Evolutionary conservation across 768 basidiomycete species (phyloP).

Genomic region (Russula ochroleuca): DNA sequence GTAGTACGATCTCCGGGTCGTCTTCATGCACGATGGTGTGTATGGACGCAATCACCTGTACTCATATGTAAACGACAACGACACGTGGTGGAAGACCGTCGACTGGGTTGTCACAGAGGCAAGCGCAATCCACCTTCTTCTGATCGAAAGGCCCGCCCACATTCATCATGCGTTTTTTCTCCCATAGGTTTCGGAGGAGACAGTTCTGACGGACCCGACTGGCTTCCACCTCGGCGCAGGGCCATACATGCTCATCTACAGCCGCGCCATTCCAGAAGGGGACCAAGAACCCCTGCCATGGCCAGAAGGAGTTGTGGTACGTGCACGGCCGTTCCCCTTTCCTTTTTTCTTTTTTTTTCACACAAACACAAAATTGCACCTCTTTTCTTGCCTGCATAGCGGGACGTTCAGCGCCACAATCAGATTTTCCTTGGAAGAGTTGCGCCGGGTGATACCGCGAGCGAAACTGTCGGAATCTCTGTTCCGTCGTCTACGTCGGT

Average conservation of each 20-base stretch:
- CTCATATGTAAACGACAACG: conserved; percentile 67
- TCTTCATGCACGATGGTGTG: conserved; percentile 72
- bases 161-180: not conserved
- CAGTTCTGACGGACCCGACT: conserved; percentile 60
- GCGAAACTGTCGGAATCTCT: conserved; percentile 6
- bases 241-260: conserved; percentile 75
- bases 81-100: conserved; percentile 76
- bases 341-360: not conserved
- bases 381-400: conserved; percentile 25
- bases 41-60: conserved; percentile 75
- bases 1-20: conserved; percentile 80
- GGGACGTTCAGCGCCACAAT: conserved; percentile 39
- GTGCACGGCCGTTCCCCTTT: not conserved
- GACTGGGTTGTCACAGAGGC: conserved; percentile 69
- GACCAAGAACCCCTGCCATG: conserved; percentile 31
- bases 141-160: not conserved
- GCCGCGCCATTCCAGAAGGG: conserved; percentile 35
- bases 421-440: conserved; percentile 33
- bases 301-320: conserved; percentile 35
- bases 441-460: not conserved
- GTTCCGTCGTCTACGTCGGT: conserved; percentile 24
- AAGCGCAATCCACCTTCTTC: not conserved
- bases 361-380: not conserved
- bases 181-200: conserved; percentile 62
- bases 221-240: conserved; percentile 75